phyloP scores from a whole-genome alignment of 1,139 yeast genomes.

The Pichia sp. region DNA sequence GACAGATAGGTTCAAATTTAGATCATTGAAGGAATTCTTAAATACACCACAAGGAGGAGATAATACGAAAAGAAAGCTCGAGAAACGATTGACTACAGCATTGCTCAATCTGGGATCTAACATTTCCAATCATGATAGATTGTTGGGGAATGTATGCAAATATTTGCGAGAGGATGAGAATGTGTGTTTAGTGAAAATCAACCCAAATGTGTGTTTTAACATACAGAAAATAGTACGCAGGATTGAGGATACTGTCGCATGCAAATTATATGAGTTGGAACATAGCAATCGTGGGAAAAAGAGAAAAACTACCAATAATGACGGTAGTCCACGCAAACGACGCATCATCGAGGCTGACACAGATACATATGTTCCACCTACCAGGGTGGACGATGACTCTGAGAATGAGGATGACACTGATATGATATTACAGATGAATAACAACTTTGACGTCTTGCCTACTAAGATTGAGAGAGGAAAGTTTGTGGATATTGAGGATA shows the following conservation, averaged over 20 bases:
- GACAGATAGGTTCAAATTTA: slow-evolving; percentile 35
- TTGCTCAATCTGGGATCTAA: slow-evolving; percentile 48
- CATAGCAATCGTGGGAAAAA: neutral
- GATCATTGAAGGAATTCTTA: slow-evolving; percentile 30
- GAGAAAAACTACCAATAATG: neutral
- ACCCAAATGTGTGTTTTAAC: slow-evolving; percentile 17
- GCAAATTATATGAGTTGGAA: slow-evolving; percentile 8
- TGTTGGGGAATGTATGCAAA: slow-evolving; percentile 36
- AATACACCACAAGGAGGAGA: too few species aligned
- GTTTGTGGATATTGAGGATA: slow-evolving; percentile 28
- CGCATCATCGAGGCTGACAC: too few species aligned
- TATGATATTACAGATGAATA: too few species aligned
- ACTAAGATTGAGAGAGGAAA: slow-evolving; percentile 24
- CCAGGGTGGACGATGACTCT: neutral
- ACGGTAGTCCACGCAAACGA: neutral
- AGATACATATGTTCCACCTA: too few species aligned
- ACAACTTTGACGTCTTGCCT: too few species aligned
- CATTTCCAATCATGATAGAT: slow-evolving; percentile 47
- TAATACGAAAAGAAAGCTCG: slow-evolving; percentile 10
- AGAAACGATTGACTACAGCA: slow-evolving; percentile 34
- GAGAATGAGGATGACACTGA: slow-evolving; percentile 10
- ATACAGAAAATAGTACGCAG: slow-evolving; percentile 10
- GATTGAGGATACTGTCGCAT: slow-evolving; percentile 11
- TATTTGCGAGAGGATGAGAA: slow-evolving; percentile 20
- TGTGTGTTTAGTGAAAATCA: slow-evolving; percentile 20